phyloP scores from a whole-genome alignment of 441 rosid species.

The Corymbia citriodora region DNA sequence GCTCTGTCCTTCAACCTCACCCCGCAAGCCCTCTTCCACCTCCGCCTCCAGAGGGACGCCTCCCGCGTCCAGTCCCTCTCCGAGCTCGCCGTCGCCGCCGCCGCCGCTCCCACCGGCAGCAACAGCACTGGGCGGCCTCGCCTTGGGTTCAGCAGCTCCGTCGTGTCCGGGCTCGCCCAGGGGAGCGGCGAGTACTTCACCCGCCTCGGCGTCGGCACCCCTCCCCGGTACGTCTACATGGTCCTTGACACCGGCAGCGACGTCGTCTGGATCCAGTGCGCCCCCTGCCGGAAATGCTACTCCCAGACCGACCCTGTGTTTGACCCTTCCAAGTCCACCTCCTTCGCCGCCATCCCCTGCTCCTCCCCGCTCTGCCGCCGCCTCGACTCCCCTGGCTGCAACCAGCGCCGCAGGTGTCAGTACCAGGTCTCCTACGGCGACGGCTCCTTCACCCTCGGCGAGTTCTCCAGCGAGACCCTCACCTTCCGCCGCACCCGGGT shows the following conservation, averaged over 20 bases:
- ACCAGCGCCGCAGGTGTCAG: constrained; percentile 41
- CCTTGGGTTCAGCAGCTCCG: constrained; percentile 64
- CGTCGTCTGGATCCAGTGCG: constrained; percentile 87
- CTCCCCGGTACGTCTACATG: constrained; percentile 62
- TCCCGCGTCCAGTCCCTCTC: constrained; percentile 36
- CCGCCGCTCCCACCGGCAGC: constrained; percentile 6
- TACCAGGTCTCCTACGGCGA: constrained; percentile 92
- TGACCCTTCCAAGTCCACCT: constrained; percentile 58
- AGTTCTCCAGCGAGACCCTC: constrained; percentile 77
- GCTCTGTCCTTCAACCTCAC: constrained; percentile 43
- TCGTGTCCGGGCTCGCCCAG: constrained; percentile 75
- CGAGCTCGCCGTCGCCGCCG: constrained; percentile 22
- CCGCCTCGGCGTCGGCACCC: constrained; percentile 87
- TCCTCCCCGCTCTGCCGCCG: constrained; percentile 58
- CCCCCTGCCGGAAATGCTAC: constrained; percentile 82
- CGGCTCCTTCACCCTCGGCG: constrained; percentile 80
- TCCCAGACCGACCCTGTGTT: constrained; percentile 78
- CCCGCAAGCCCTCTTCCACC: constrained; percentile 46
- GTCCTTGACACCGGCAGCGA: constrained; percentile 95
- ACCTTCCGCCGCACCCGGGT: constrained; percentile 57
- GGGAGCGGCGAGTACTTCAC: constrained; percentile 96
- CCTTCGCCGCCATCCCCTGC: constrained; percentile 48
- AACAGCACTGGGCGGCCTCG: constrained; percentile 5
- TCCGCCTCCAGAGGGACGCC: constrained; percentile 57
- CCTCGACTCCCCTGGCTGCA: constrained; percentile 68